phyloP scores from a whole-genome alignment of 2,329 filamentous ascomycete species.

The Stromatinia cepivora region DNA sequence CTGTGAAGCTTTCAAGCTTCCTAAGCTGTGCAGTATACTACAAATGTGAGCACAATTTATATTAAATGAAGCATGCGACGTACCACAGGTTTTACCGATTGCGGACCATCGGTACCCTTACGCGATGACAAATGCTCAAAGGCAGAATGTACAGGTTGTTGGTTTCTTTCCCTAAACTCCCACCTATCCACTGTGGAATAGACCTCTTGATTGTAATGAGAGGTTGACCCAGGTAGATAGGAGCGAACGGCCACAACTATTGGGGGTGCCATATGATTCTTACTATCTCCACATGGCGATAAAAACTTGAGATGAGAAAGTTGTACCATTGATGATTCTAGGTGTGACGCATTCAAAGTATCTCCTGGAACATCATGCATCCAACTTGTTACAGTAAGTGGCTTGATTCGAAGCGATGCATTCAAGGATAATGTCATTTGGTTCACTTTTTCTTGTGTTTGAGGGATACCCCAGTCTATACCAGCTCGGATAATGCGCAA shows the following conservation, averaged over 20 bases:
- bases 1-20: constrained; percentile 65
- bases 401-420: constrained; percentile 55
- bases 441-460: constrained; percentile 55
- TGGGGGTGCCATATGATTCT: constrained; percentile 45
- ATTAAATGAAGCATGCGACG: constrained; percentile 25
- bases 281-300: constrained; percentile 56
- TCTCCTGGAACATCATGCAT: constrained; percentile 32
- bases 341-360: constrained; percentile 45
- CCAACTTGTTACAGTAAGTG: constrained; percentile 60
- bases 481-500: constrained; percentile 72
- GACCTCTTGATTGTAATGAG: constrained; percentile 61
- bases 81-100: constrained; percentile 32
- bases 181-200: constrained; percentile 80
- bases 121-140: constrained; percentile 75
- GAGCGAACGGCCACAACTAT: constrained; percentile 75
- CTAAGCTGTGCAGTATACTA: constrained; percentile 53
- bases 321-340: constrained; percentile 55
- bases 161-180: constrained; percentile 67
- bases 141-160: constrained; percentile 65
- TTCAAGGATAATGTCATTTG: constrained; percentile 51
- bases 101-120: constrained; percentile 47
- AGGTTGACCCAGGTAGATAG: constrained; percentile 53
- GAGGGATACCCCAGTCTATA: constrained; percentile 70
- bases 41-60: constrained; percentile 19
- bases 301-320: constrained; percentile 76